Evolutionary conservation across 495 filamentous ascomycete species (phyloP), one percentile per base, ranked within the genome.

Genomic region (Aspergillus bertholletiae): DNA sequence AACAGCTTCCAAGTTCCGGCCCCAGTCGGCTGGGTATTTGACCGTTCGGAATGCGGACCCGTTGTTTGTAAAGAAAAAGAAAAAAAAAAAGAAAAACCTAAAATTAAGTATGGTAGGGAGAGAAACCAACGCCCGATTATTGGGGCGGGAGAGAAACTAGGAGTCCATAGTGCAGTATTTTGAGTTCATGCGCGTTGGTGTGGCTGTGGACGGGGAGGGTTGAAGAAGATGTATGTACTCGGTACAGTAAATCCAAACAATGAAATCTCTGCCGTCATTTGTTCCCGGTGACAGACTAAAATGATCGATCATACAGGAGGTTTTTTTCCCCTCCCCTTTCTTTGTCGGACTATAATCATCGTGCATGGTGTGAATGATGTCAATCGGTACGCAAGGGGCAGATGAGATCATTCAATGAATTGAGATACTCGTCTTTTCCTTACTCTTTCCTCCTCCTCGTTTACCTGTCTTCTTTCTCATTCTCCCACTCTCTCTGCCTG

Each of bases 21-120:
- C 45, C 45, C 45, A 27, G 45, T 47, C 23, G 45, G 45, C 45
- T 47, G 23, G 45, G 45, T 47, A 26, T 47, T n/a, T 5, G 45
- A 18, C 45, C 24, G 45, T 47, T 47, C 45, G 41, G 41, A 22
- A 45, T 37, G 34, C 11, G 17, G 34, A 37, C 34, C 34, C 34
- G 34, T 37, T n/a, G 13, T 37, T 37, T 5, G 34, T 15, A 15
- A 15, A n/a, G 17, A 37, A 15, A 37, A n/a, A n/a, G n/a, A n/a
- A n/a, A n/a, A n/a, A n/a, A n/a, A n/a, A n/a, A n/a, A n/a, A n/a
- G n/a, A n/a, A n/a, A n/a, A n/a, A n/a, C n/a, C 34, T 37, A 37
- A 37, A 37, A 37, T 37, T 37, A 37, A 37, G 34, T 37, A 32
- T 12, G 3, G 30, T 9, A 32, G 30, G 30, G 13, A 32, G 30